Conservation (phyloP, 305 asterid species). For the Fraxinus albicans region DNA sequence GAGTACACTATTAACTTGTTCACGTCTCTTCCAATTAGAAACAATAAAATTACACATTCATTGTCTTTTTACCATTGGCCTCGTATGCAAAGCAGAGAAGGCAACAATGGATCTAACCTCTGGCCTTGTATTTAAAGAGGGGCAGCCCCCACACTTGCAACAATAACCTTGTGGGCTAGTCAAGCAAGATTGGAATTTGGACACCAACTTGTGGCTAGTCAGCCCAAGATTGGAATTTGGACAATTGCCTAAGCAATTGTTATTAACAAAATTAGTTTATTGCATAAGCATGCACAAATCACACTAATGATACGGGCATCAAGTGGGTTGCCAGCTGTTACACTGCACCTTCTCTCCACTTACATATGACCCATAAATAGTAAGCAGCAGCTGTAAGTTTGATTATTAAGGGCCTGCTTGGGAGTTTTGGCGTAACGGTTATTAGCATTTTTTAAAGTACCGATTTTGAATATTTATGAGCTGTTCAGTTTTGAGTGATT, state of each 20-base stretch:
- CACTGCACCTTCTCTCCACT: neutral
- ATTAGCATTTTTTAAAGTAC: too few species aligned
- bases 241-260: neutral
- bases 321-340: neutral
- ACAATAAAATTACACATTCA: neutral
- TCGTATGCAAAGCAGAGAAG: neutral
- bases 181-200: neutral
- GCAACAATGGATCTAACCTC: neutral
- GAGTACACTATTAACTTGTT: constrained; percentile 19
- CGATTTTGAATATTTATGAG: too few species aligned
- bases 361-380: neutral
- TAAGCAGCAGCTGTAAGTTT: neutral
- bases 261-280: neutral
- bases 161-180: neutral
- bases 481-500: too few species aligned
- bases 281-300: neutral
- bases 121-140: neutral
- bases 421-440: too few species aligned
- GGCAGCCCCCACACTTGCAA: neutral
- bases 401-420: neutral
- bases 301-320: neutral
- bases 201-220: neutral
- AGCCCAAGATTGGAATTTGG: neutral
- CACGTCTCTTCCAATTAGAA: constrained; percentile 14
- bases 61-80: neutral